A percentile compares a stretch with the other conserved stretches of the same genome.
Evolutionary conservation across 768 basidiomycete genomes (phyloP).

Genomic region (Lactifluus volemus): DNA sequence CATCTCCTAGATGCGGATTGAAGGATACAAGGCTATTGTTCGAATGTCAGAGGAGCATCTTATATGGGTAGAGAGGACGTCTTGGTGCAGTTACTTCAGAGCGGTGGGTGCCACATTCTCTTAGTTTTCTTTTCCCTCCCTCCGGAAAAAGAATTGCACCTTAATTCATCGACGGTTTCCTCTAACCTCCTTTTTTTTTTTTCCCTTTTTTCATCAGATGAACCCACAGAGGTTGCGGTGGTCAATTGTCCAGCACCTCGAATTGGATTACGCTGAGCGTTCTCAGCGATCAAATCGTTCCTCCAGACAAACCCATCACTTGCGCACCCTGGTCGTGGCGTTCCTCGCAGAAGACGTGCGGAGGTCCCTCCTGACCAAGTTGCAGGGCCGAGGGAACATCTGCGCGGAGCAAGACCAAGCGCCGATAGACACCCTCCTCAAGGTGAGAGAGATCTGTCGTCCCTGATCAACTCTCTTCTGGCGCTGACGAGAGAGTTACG

Average conservation of each 20-base stretch:
- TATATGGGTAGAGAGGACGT: no score
- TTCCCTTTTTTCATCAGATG: conserved; percentile 35
- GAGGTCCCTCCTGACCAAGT: conserved; percentile 35
- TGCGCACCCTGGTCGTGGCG: no score
- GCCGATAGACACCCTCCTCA: conserved; percentile 39
- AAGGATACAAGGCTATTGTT: no score
- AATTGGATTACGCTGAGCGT: conserved; percentile 51
- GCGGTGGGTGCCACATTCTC: no score
- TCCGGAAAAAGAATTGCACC: no score
- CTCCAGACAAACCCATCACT: conserved; percentile 37
- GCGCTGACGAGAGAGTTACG: not conserved
- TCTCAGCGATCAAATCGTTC: conserved; percentile 57
- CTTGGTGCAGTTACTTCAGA: no score
- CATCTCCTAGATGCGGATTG: no score
- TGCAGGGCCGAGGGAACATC: conserved; percentile 34
- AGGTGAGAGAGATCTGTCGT: conserved; percentile 30
- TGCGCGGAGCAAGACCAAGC: conserved; percentile 40
- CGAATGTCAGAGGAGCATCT: no score
- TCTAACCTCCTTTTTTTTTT: no score
- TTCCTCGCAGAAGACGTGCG: conserved; percentile 51
- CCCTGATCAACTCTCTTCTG: not conserved
- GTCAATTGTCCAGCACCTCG: conserved; percentile 59
- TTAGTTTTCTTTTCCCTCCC: no score
- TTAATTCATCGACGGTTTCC: no score
- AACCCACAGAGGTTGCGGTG: conserved; percentile 52